Evolutionary conservation across 1,284 basidiomycete species (phyloP).

Genomic region (Sutorius eximius): DNA sequence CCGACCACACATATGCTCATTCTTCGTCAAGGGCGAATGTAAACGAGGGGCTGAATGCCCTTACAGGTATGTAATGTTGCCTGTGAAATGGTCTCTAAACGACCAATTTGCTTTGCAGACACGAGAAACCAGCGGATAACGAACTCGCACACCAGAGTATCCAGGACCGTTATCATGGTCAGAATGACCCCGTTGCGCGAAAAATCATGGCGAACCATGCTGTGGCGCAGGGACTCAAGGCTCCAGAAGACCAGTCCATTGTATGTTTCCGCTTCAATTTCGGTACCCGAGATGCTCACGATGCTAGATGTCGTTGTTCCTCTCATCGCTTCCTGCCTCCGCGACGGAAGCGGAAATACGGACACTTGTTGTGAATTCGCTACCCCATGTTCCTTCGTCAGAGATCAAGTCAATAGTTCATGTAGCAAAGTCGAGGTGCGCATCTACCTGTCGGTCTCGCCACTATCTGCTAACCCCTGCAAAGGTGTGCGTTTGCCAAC

Average conservation of each 20-base stretch:
- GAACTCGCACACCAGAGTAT: slow-evolving; percentile 90
- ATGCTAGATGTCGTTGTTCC: slow-evolving; percentile 85
- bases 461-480: slow-evolving; percentile 10
- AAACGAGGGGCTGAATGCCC: slow-evolving; percentile 91
- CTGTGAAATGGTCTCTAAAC: neutral
- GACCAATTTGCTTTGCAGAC: slow-evolving; percentile 44
- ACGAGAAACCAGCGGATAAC: slow-evolving; percentile 85
- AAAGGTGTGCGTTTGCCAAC: slow-evolving; percentile 94
- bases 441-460: neutral
- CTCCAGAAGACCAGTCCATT: slow-evolving; percentile 85
- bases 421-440: slow-evolving; percentile 76
- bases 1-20: slow-evolving; percentile 90
- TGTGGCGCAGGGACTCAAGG: slow-evolving; percentile 75
- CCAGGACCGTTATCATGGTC: slow-evolving; percentile 88
- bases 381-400: slow-evolving; percentile 67
- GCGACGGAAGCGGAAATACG: slow-evolving; percentile 80
- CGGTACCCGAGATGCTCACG: slow-evolving; percentile 5
- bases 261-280: slow-evolving; percentile 50
- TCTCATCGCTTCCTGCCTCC: slow-evolving; percentile 77
- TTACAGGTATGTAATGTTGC: slow-evolving; percentile 56
- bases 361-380: slow-evolving; percentile 68
- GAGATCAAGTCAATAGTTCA: slow-evolving; percentile 84
- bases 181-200: slow-evolving; percentile 86
- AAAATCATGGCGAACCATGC: slow-evolving; percentile 82
- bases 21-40: slow-evolving; percentile 95